These are phyloP conservation scores for Dentipellis sp. DNA, from an alignment of 768 basidiomycete species.

Conservation along the genomic window DNA sequence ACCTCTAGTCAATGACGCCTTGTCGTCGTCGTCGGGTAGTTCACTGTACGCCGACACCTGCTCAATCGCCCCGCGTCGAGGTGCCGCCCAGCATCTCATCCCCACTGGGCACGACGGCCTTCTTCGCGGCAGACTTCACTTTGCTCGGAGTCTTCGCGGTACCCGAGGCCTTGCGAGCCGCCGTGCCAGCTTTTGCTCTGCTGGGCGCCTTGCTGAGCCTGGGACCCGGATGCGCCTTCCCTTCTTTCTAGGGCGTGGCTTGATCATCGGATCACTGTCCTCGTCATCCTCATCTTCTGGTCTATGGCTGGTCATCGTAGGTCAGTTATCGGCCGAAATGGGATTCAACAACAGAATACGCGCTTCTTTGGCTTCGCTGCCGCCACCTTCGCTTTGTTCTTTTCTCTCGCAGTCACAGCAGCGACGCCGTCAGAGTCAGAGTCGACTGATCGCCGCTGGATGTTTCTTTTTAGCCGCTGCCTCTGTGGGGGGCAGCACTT, in stretches of 20 bases:
- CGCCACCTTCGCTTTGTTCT: no score
- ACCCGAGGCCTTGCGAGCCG: conserved; percentile 14
- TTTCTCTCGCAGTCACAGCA: no score
- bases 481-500: conserved; percentile 9
- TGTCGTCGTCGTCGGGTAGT: conserved; percentile 42
- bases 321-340: not conserved
- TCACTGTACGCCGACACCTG: conserved; percentile 30
- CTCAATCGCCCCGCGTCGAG: conserved; percentile 40
- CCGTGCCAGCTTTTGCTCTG: conserved; percentile 30
- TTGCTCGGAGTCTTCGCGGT: conserved; percentile 6
- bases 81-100: conserved; percentile 32
- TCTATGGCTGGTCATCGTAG: not conserved
- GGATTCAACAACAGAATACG: conserved; percentile 8
- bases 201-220: conserved; percentile 33
- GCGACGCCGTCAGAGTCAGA: no score
- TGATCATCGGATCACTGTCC: conserved; percentile 17
- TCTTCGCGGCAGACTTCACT: conserved; percentile 4
- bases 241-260: conserved; percentile 36
- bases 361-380: conserved; percentile 63
- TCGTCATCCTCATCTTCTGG: not conserved
- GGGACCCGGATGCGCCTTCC: conserved; percentile 31
- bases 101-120: conserved; percentile 28
- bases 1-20: conserved; percentile 2
- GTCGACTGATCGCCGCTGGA: conserved; percentile 24
- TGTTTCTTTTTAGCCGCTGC: conserved; percentile 21